These are phyloP conservation scores for Pseudopyrenochaeta lycopersici DNA, from an alignment of 2,329 filamentous ascomycete genomes.

Conservation along the genomic window DNA sequence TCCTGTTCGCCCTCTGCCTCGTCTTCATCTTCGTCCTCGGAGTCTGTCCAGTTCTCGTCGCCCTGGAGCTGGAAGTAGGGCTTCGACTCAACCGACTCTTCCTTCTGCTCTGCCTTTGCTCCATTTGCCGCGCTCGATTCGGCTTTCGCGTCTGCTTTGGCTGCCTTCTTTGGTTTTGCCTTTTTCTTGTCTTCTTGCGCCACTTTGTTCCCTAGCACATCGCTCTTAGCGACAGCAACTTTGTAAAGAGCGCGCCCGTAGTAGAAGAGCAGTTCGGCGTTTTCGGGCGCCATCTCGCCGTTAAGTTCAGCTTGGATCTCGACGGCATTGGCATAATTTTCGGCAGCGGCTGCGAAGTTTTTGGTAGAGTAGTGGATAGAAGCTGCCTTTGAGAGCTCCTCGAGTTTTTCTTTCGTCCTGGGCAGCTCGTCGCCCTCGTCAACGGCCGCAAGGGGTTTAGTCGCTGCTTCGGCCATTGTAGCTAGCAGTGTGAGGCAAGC, in stretches of 20 bases:
- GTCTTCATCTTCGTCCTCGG: constrained; percentile 74
- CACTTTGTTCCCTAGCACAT: constrained; percentile 87
- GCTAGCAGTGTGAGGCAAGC: neutral
- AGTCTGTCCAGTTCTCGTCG: constrained; percentile 86
- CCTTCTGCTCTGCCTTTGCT: constrained; percentile 53
- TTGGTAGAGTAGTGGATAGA: constrained; percentile 88
- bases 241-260: constrained; percentile 95
- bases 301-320: constrained; percentile 91
- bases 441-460: constrained; percentile 28
- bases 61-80: constrained; percentile 91
- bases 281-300: constrained; percentile 88
- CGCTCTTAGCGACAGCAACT: constrained; percentile 91
- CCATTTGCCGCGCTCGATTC: constrained; percentile 37
- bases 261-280: constrained; percentile 91
- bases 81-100: constrained; percentile 67
- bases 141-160: constrained; percentile 49
- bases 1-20: constrained; percentile 56
- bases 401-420: constrained; percentile 69
- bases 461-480: constrained; percentile 37
- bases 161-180: constrained; percentile 57
- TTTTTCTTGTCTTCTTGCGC: constrained; percentile 65
- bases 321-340: constrained; percentile 86
- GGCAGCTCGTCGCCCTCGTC: constrained; percentile 36
- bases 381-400: constrained; percentile 81
- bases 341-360: constrained; percentile 84